phyloP scores from a whole-genome alignment of 1,284 basidiomycete genomes.

The Austropuccinia psidii region DNA sequence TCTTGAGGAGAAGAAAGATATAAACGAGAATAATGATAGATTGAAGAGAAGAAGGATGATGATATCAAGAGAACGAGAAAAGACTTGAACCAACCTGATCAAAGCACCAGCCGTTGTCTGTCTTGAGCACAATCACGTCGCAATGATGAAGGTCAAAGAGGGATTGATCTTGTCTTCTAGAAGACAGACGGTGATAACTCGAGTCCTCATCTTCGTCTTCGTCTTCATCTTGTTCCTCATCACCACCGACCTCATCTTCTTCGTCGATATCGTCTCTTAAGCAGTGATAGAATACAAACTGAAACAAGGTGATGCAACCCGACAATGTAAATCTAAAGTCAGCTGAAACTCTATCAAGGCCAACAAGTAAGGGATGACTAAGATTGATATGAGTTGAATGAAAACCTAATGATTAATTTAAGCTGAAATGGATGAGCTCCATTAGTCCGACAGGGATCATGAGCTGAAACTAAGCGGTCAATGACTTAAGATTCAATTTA shows the following conservation, averaged over 20 bases:
- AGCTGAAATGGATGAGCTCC: neutral
- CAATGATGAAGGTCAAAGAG: constrained; percentile 20
- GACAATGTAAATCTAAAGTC: too few relatives aligned
- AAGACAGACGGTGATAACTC: constrained; percentile 15
- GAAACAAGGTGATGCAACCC: neutral
- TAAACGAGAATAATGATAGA: neutral
- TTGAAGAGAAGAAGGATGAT: neutral
- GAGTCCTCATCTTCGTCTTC: constrained; percentile 13
- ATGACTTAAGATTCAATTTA: too few relatives aligned
- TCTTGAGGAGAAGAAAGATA: neutral
- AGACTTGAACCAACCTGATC: constrained; percentile 25
- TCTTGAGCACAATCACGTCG: constrained; percentile 30
- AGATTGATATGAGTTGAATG: neutral
- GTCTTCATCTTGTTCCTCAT: constrained; percentile 24
- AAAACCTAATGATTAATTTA: neutral
- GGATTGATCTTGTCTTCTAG: constrained; percentile 7
- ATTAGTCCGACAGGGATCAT: neutral
- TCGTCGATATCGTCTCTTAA: constrained; percentile 24
- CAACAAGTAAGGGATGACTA: too few relatives aligned
- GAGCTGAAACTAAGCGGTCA: neutral
- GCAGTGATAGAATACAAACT: constrained; percentile 34
- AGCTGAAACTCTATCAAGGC: too few relatives aligned
- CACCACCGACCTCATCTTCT: constrained; percentile 16
- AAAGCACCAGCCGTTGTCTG: constrained; percentile 35
- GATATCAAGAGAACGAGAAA: neutral